A percentile compares a stretch with the other conserved stretches of the same genome.
These are phyloP conservation scores for Cryptococcus neoformans DNA, from an alignment of 1,284 basidiomycete species.

Conservation along the genomic window DNA sequence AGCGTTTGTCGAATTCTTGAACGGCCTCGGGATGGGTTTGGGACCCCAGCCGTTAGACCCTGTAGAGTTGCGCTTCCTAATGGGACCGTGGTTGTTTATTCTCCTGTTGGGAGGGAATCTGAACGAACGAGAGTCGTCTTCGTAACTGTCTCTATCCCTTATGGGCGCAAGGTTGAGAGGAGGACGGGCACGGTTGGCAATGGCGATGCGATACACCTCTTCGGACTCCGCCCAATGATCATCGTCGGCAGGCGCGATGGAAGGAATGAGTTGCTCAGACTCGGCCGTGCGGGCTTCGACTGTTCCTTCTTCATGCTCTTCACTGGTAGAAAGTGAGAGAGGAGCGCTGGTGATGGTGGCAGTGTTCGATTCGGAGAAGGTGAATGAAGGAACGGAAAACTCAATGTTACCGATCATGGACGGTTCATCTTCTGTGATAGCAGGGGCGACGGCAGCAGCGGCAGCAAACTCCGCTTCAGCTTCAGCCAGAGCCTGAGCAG, in stretches of 20 bases:
- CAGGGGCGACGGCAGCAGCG: not conserved
- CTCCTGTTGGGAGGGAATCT: not conserved
- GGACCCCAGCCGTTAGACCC: not conserved
- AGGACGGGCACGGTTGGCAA: not conserved
- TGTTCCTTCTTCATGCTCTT: not conserved
- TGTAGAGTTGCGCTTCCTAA: not conserved
- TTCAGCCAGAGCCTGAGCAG: not conserved
- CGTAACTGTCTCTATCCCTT: not conserved
- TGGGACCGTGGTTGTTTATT: not conserved
- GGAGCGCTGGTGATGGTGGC: not conserved
- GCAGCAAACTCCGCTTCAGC: not conserved
- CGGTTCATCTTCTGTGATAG: not conserved
- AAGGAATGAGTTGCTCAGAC: not conserved
- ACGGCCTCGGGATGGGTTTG: not conserved
- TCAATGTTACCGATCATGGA: not conserved
- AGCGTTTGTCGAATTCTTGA: not conserved
- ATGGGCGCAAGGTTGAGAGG: not conserved
- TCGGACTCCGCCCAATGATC: not conserved
- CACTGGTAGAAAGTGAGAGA: not conserved
- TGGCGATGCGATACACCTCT: not conserved
- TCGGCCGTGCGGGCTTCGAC: not conserved
- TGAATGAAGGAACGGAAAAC: not conserved
- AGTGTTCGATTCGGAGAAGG: not conserved
- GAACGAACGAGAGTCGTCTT: not conserved
- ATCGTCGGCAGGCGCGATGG: not conserved